phyloP scores from a whole-genome alignment of 2,329 filamentous ascomycete species.

The Fusarium hostae region DNA sequence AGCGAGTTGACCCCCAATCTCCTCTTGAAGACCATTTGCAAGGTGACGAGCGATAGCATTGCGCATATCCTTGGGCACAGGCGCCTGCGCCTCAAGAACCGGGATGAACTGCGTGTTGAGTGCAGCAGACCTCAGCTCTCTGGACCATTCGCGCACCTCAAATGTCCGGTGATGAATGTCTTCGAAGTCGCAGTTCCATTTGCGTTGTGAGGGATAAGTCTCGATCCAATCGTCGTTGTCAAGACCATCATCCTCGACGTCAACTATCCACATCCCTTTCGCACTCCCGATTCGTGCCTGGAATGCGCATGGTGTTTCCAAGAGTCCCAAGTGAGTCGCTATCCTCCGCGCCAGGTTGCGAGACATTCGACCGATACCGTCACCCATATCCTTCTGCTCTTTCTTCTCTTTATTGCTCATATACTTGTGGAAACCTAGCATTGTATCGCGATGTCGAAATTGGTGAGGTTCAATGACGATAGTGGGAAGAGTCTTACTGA shows the following conservation, averaged over 20 bases:
- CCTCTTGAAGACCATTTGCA: conserved; percentile 58
- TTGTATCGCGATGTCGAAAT: conserved; percentile 49
- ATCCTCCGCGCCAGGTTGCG: conserved; percentile 65
- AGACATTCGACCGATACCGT: conserved; percentile 75
- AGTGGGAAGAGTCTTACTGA: conserved; percentile 62
- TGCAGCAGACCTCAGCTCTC: conserved; percentile 55
- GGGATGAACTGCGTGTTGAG: conserved; percentile 77
- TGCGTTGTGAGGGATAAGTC: conserved; percentile 73
- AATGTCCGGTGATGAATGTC: conserved; percentile 69
- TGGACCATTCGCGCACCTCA: conserved; percentile 64
- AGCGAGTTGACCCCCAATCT: conserved; percentile 63
- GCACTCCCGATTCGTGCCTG: conserved; percentile 78
- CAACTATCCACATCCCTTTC: conserved; percentile 80
- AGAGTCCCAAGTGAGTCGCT: conserved; percentile 60
- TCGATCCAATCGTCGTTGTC: conserved; percentile 70
- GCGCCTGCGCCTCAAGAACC: conserved; percentile 71
- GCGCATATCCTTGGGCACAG: conserved; percentile 57
- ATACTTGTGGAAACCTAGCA: conserved; percentile 47
- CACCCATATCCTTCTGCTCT: conserved; percentile 66
- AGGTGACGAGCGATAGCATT: conserved; percentile 62
- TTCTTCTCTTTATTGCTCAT: conserved; percentile 68
- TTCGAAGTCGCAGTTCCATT: conserved; percentile 67
- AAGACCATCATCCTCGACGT: conserved; percentile 56
- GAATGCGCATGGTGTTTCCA: conserved; percentile 69
- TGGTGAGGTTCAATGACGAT: conserved; percentile 58